These are phyloP conservation scores for Vinca minor DNA, from an alignment of 257 asterid species.

Conservation along the genomic window DNA sequence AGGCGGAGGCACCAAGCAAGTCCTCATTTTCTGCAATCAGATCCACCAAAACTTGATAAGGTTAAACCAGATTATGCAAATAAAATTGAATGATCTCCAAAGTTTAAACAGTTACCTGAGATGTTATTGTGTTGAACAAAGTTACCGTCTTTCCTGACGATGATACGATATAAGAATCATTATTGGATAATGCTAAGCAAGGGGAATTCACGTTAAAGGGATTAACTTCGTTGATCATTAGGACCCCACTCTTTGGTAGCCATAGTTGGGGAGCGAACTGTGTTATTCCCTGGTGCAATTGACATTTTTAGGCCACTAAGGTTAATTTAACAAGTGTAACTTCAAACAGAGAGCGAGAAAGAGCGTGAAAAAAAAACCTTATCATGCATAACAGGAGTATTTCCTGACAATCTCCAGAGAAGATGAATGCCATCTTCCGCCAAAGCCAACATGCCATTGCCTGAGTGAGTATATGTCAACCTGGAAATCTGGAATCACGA, in stretches of 20 bases:
- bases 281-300: conserved; percentile 43
- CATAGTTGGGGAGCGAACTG: conserved; percentile 41
- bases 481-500: conserved; percentile 56
- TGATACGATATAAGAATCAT: conserved; percentile 5
- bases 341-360: not conserved
- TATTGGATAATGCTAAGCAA: conserved; percentile 12
- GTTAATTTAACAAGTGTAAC: not conserved
- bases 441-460: conserved; percentile 55
- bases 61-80: not conserved
- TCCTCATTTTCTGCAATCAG: conserved; percentile 42
- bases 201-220: not conserved
- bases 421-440: conserved; percentile 62
- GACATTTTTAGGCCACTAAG: not conserved
- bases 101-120: not conserved
- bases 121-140: conserved; percentile 1
- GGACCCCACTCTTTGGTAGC: conserved; percentile 41
- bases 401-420: conserved; percentile 56
- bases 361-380: conserved; percentile 25
- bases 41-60: not conserved
- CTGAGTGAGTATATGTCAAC: conserved; percentile 57
- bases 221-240: conserved; percentile 19
- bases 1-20: conserved; percentile 42
- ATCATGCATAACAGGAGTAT: conserved; percentile 21
- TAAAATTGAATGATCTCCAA: not conserved
- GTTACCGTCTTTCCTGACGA: conserved; percentile 6